Percentiles rank a stretch among this genome's conserved stretches.
Evolutionary conservation across 495 filamentous ascomycete genomes (phyloP).

Genomic region (Talaromyces stipitatus): DNA sequence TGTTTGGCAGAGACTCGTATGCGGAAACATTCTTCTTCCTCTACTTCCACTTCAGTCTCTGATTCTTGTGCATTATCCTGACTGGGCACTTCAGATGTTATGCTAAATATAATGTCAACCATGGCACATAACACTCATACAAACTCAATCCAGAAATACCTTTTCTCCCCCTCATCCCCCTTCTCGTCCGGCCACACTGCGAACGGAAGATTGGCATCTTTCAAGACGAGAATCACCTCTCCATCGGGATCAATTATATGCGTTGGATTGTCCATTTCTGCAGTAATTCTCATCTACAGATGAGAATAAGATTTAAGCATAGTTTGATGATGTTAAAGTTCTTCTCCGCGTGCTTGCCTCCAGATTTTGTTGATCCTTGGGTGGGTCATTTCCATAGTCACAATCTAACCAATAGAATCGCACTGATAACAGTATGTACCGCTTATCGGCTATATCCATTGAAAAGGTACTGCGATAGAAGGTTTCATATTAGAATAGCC

Average conservation of each 20-base stretch:
- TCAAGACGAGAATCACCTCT: constrained; percentile 7
- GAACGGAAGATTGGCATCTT: not conserved
- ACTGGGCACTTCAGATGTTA: not conserved
- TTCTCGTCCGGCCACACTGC: not conserved
- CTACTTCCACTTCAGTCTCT: not conserved
- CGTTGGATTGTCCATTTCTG: not conserved
- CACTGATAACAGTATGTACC: no score
- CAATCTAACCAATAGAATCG: not conserved
- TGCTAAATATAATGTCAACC: not conserved
- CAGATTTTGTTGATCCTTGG: not conserved
- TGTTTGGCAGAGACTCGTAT: constrained; percentile 39
- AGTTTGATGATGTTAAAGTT: not conserved
- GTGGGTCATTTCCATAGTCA: not conserved
- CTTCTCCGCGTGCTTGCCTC: not conserved
- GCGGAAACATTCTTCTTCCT: not conserved
- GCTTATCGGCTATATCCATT: no score
- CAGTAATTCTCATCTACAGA: not conserved
- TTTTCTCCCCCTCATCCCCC: not conserved
- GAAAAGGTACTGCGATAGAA: no score
- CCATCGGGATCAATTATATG: constrained; percentile 10
- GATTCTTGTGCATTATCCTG: not conserved
- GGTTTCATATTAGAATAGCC: no score
- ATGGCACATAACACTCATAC: not conserved
- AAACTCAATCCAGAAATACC: not conserved
- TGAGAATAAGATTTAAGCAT: not conserved